Evolutionary conservation across 2,329 filamentous ascomycete genomes (phyloP).

Genomic region (Claviceps lovelessii): DNA sequence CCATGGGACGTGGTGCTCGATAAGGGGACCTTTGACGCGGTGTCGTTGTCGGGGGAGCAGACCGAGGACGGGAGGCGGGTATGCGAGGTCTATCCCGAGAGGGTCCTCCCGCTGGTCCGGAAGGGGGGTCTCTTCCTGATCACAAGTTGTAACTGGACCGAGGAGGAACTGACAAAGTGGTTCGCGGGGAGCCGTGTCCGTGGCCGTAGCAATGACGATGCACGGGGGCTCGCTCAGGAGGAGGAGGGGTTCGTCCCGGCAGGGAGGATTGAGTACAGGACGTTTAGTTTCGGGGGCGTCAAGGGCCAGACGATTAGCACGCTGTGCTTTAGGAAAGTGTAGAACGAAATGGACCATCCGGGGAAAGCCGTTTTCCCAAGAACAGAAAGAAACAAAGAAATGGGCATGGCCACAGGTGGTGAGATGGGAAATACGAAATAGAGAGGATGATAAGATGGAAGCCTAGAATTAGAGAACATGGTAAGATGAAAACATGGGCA

Average conservation of each 20-base stretch:
- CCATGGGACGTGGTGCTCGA: constrained; percentile 91
- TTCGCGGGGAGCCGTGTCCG: constrained; percentile 35
- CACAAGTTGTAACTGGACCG: constrained; percentile 98
- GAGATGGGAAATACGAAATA: too few species aligned
- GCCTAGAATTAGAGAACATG: too few species aligned
- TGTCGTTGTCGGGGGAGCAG: constrained; percentile 54
- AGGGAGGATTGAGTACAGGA: constrained; percentile 63
- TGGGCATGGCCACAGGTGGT: too few species aligned
- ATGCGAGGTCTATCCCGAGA: constrained; percentile 60
- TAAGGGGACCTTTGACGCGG: constrained; percentile 95
- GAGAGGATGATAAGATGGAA: too few species aligned
- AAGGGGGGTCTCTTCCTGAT: constrained; percentile 62
- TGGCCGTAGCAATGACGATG: not conserved
- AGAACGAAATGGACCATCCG: not conserved
- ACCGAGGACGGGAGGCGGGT: constrained; percentile 41
- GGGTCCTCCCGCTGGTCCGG: constrained; percentile 54
- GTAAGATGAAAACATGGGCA: too few species aligned
- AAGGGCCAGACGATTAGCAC: constrained; percentile 84
- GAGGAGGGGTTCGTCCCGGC: constrained; percentile 40
- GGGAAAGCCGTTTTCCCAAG: too few species aligned
- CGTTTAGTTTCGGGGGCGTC: constrained; percentile 77
- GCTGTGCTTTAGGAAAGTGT: constrained; percentile 55
- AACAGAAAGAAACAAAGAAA: too few species aligned
- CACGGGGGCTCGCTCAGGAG: not conserved
- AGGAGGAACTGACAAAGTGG: constrained; percentile 69